Evolutionary conservation across 1,284 basidiomycete species (phyloP).

Genomic region (Exobasidium rhododendri): DNA sequence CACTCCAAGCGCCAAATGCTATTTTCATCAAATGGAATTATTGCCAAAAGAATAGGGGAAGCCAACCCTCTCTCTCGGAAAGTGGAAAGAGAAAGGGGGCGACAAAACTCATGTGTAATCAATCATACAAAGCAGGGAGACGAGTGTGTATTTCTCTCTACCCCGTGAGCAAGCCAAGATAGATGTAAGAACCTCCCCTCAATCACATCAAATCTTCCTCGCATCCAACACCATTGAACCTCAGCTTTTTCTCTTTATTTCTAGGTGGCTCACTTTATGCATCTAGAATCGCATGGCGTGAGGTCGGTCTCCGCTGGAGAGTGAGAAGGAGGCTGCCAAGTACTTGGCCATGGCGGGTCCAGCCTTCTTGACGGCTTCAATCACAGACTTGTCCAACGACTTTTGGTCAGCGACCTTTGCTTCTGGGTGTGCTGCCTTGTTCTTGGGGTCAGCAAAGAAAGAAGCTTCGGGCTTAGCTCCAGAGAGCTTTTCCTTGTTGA

Average conservation of each 20-base stretch:
- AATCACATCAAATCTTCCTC: neutral
- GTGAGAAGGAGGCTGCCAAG: constrained; percentile 85
- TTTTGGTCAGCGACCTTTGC: constrained; percentile 91
- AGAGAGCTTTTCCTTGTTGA: constrained; percentile 60
- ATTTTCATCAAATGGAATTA: no score
- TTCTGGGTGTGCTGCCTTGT: constrained; percentile 84
- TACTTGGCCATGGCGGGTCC: constrained; percentile 89
- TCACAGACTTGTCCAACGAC: constrained; percentile 74
- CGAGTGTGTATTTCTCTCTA: neutral
- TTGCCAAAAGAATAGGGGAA: no score
- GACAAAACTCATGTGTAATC: constrained; percentile 7
- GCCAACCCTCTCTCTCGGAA: no score
- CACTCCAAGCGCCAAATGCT: no score
- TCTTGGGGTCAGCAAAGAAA: constrained; percentile 89
- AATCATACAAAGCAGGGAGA: neutral
- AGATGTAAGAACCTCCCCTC: neutral
- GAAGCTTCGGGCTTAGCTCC: constrained; percentile 93
- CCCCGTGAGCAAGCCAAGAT: neutral
- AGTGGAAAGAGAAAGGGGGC: neutral
- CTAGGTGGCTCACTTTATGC: constrained; percentile 30
- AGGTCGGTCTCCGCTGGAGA: constrained; percentile 88
- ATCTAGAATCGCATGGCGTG: constrained; percentile 79
- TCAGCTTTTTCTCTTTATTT: constrained; percentile 1
- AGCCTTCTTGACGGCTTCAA: constrained; percentile 80
- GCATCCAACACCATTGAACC: neutral